Conservation (phyloP, 2,329 filamentous ascomycete genomes). For the Tympanopsis confertula region DNA sequence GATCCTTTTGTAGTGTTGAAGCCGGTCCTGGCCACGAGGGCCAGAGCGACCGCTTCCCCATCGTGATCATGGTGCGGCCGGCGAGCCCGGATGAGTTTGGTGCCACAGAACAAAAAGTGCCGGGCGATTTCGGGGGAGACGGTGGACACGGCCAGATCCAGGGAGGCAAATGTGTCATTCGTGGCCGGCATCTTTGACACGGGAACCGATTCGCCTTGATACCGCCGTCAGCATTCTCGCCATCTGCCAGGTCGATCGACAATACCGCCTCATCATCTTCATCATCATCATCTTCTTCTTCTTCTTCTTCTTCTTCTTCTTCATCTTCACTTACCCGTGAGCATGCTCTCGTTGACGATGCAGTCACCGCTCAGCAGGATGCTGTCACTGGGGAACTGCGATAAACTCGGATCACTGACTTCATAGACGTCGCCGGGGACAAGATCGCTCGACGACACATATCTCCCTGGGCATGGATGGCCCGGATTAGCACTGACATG, state of each 20-base stretch:
- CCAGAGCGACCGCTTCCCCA: slow-evolving; percentile 81
- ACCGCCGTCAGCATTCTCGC: no score
- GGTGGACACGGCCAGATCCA: slow-evolving; percentile 71
- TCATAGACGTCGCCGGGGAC: slow-evolving; percentile 96
- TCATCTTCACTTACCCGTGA: slow-evolving; percentile 62
- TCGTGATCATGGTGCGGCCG: slow-evolving; percentile 76
- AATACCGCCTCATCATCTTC: no score
- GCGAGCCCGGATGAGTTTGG: slow-evolving; percentile 83
- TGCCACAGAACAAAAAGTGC: slow-evolving; percentile 88
- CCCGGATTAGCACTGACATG: slow-evolving; percentile 2
- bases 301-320: no score
- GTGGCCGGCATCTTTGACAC: slow-evolving; percentile 83
- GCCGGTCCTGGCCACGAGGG: slow-evolving; percentile 83
- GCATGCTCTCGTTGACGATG: slow-evolving; percentile 98
- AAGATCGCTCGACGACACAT: slow-evolving; percentile 73
- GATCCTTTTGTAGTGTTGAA: slow-evolving; percentile 98
- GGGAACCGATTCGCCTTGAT: slow-evolving; percentile 90
- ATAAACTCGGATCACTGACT: slow-evolving; percentile 80
- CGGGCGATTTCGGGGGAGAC: slow-evolving; percentile 73
- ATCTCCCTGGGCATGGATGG: slow-evolving; percentile 48
- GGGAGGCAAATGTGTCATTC: slow-evolving; percentile 62
- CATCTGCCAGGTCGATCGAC: no score
- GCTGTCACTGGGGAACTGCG: slow-evolving; percentile 85
- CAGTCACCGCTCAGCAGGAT: slow-evolving; percentile 85
- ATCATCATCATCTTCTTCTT: no score